Evolutionary conservation across 768 basidiomycete species (phyloP).

Genomic region (Amanita brunnescens): DNA sequence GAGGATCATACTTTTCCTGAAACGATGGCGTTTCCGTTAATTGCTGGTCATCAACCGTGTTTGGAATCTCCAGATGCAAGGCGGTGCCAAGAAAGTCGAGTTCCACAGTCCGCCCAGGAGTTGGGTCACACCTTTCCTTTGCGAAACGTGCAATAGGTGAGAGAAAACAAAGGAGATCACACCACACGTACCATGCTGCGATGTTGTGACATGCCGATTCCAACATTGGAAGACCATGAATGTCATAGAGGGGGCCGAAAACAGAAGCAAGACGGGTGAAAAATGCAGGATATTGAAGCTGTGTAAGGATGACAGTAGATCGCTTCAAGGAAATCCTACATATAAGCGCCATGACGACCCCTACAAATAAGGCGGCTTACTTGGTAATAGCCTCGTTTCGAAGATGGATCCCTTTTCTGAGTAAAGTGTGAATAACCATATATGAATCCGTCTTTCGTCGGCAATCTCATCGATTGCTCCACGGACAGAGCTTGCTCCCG

Average conservation of each 20-base stretch:
- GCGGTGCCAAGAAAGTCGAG: slow-evolving; percentile 80
- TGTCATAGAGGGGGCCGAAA: slow-evolving; percentile 67
- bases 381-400: slow-evolving; percentile 77
- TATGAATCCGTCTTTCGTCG: slow-evolving; percentile 52
- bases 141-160: slow-evolving; percentile 20
- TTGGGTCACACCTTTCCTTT: slow-evolving; percentile 73
- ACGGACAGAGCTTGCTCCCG: slow-evolving; percentile 30
- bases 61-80: slow-evolving; percentile 64
- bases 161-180: slow-evolving; percentile 4
- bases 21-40: slow-evolving; percentile 45
- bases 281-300: slow-evolving; percentile 73
- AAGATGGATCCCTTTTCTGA: slow-evolving; percentile 53
- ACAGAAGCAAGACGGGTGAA: slow-evolving; percentile 60
- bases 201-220: slow-evolving; percentile 85
- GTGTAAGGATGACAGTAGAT: slow-evolving; percentile 75
- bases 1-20: slow-evolving; percentile 43
- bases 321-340: slow-evolving; percentile 31
- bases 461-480: slow-evolving; percentile 23
- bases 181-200: slow-evolving; percentile 60
- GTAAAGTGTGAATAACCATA: slow-evolving; percentile 77
- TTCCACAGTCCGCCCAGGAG: slow-evolving; percentile 57
- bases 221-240: slow-evolving; percentile 70
- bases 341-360: neutral
- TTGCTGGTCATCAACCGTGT: slow-evolving; percentile 64
- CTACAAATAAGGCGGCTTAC: slow-evolving; percentile 25